phyloP scores from a whole-genome alignment of 164 flowering plant genomes.

The Piper longum region DNA sequence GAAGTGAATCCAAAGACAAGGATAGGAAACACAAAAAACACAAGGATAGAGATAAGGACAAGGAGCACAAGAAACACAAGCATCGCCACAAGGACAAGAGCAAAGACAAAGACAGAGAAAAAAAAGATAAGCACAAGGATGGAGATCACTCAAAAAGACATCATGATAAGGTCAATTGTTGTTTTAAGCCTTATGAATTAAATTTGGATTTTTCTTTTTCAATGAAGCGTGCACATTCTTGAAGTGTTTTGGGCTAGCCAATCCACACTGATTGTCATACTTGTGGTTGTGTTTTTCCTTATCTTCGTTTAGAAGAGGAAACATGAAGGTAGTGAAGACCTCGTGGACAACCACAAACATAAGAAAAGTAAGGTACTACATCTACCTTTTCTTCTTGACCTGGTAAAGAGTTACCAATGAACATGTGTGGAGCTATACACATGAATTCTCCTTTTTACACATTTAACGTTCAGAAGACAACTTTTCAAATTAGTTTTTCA shows the following conservation, averaged over 20 bases:
- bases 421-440: background rate
- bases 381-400: background rate
- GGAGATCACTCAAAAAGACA: constrained; percentile 52
- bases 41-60: constrained; percentile 60
- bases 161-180: constrained; percentile 49
- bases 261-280: background rate
- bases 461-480: too few relatives aligned
- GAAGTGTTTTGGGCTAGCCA: background rate
- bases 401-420: background rate
- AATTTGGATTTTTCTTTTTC: background rate
- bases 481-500: too few relatives aligned
- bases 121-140: constrained; percentile 51
- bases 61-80: constrained; percentile 68
- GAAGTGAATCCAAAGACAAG: constrained; percentile 52
- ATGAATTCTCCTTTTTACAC: too few relatives aligned
- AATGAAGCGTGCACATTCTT: background rate
- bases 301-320: constrained; percentile 51
- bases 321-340: constrained; percentile 63
- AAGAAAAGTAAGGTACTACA: constrained; percentile 53
- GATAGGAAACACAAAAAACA: constrained; percentile 66
- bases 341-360: constrained; percentile 44
- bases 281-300: background rate
- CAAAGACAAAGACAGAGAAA: constrained; percentile 62
- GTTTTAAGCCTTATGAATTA: background rate
- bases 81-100: constrained; percentile 60